Conservation (phyloP, 2,329 filamentous ascomycete species). For the Hysterium pulicare region DNA sequence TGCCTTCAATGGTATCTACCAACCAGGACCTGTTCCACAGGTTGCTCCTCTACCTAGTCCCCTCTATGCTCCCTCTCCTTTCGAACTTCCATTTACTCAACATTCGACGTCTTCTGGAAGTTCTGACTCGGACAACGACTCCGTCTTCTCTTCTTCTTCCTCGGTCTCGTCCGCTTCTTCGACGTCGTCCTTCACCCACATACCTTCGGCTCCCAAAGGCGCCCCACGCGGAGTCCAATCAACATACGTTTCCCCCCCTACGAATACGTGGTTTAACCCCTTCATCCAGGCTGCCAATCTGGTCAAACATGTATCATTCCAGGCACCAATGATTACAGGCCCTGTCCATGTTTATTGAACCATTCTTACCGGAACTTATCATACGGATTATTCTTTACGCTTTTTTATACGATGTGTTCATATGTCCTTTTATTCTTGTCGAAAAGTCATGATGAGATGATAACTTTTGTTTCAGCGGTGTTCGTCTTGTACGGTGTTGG, state of each 20-base stretch:
- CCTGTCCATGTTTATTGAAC: slow-evolving; percentile 37
- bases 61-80: slow-evolving; percentile 24
- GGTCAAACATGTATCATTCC: slow-evolving; percentile 41
- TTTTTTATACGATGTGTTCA: slow-evolving; percentile 32
- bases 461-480: slow-evolving; percentile 14
- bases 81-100: slow-evolving; percentile 22
- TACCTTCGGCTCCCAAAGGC: slow-evolving; percentile 26
- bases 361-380: slow-evolving; percentile 1
- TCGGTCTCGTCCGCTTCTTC: slow-evolving; percentile 36
- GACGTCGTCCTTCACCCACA: slow-evolving; percentile 32
- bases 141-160: slow-evolving; percentile 39
- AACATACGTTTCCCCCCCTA: slow-evolving; percentile 36
- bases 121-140: slow-evolving; percentile 39
- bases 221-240: slow-evolving; percentile 26
- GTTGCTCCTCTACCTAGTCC: slow-evolving; percentile 31
- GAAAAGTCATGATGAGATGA: slow-evolving; percentile 40
- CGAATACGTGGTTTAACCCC: slow-evolving; percentile 39
- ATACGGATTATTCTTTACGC: slow-evolving; percentile 16
- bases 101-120: slow-evolving; percentile 36
- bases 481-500: slow-evolving; percentile 26
- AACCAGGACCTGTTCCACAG: slow-evolving; percentile 23
- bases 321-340: slow-evolving; percentile 34
- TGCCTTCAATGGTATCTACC: slow-evolving; percentile 29
- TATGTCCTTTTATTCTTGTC: slow-evolving; percentile 21
- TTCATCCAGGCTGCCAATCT: slow-evolving; percentile 40